Conservation (phyloP, 768 basidiomycete genomes). For the Hygrocybe punicea region DNA sequence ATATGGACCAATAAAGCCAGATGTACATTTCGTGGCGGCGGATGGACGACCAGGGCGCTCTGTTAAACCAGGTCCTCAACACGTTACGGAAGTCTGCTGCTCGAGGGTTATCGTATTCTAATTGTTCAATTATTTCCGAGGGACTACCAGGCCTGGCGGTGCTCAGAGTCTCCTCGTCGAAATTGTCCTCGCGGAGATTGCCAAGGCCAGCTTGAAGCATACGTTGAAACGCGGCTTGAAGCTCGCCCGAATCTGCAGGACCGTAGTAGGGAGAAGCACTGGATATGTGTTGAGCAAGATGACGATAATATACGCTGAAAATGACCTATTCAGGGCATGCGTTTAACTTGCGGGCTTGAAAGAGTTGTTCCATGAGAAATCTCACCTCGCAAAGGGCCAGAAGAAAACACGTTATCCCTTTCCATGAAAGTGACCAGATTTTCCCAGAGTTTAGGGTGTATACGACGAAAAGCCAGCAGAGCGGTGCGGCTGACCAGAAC, state of each 20-base stretch:
- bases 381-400: conserved; percentile 60
- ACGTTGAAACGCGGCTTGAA: conserved; percentile 57
- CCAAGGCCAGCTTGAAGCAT: conserved; percentile 66
- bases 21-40: conserved; percentile 56
- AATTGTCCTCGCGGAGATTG: conserved; percentile 46
- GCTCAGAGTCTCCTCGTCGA: conserved; percentile 53
- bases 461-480: conserved; percentile 63
- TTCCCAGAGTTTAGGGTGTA: conserved; percentile 45
- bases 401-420: conserved; percentile 40
- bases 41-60: conserved; percentile 70
- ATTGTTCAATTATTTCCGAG: conserved; percentile 52
- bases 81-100: conserved; percentile 70
- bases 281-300: conserved; percentile 48
- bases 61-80: conserved; percentile 75
- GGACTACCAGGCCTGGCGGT: conserved; percentile 55
- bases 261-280: conserved; percentile 40
- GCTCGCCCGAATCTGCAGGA: conserved; percentile 50
- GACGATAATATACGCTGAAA: conserved; percentile 64
- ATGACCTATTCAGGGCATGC: conserved; percentile 38
- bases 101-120: conserved; percentile 64
- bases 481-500: conserved; percentile 58
- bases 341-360: not conserved
- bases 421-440: conserved; percentile 43
- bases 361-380: conserved; percentile 4
- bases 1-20: conserved; percentile 86